Conservation (phyloP, 108 stramenopile species). For the Cyclotella sp. region DNA sequence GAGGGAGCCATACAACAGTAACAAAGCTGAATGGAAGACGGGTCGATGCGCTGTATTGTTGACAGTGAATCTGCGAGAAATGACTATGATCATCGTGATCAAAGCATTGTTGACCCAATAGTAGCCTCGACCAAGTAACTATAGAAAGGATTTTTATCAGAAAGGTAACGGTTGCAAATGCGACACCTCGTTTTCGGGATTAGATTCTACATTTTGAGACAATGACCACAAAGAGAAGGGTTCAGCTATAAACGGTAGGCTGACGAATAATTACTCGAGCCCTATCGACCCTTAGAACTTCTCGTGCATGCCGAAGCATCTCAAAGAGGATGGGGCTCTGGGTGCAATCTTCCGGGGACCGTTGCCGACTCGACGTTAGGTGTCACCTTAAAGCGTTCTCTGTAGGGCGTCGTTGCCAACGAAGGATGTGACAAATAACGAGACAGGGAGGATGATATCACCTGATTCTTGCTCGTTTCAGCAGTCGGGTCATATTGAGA, state of each 20-base stretch:
- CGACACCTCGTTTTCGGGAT: too few species aligned
- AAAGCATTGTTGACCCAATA: too few species aligned
- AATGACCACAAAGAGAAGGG: too few species aligned
- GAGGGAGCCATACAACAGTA: background rate
- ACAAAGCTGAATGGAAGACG: background rate
- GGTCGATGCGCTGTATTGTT: too few species aligned
- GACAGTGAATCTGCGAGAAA: too few species aligned
- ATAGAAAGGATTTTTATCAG: too few species aligned
- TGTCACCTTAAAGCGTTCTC: background rate
- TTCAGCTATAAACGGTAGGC: too few species aligned
- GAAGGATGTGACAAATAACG: constrained; percentile 10
- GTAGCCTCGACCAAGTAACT: too few species aligned
- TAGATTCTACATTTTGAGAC: too few species aligned
- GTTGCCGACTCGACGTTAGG: background rate
- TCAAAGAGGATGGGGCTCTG: constrained; percentile 3
- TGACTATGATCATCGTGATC: too few species aligned
- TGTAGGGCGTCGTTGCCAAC: constrained; percentile 8
- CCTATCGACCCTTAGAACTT: background rate
- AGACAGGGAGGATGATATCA: constrained; percentile 4
- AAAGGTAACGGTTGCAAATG: too few species aligned
- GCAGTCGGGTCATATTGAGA: constrained; percentile 2
- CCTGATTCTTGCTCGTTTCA: constrained; percentile 1
- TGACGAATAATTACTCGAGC: too few species aligned
- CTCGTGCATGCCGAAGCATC: background rate
- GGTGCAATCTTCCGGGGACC: background rate